Evolutionary conservation across 2,329 filamentous ascomycete genomes (phyloP).

Genomic region (Orbilia javanica): DNA sequence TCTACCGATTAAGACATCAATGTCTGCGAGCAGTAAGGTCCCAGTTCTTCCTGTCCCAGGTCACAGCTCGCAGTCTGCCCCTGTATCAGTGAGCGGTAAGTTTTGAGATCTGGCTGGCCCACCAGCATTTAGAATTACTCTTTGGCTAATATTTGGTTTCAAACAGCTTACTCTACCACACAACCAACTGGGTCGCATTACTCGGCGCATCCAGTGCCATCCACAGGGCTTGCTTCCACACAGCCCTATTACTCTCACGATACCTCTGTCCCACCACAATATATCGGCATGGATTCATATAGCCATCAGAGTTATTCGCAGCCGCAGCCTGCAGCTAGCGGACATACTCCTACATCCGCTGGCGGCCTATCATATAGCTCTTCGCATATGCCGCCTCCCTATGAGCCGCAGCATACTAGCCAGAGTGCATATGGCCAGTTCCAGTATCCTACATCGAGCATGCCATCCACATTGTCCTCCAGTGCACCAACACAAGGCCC

Average conservation of each 20-base stretch:
- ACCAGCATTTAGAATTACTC: neutral
- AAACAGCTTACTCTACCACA: slow-evolving; percentile 50
- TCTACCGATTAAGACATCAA: slow-evolving; percentile 28
- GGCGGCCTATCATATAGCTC: slow-evolving; percentile 48
- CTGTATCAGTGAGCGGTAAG: slow-evolving; percentile 58
- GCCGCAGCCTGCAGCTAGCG: slow-evolving; percentile 52
- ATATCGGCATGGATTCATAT: slow-evolving; percentile 57
- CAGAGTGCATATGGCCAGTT: slow-evolving; percentile 54
- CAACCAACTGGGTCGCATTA: slow-evolving; percentile 55
- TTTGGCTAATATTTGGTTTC: slow-evolving; percentile 17
- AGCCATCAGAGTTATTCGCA: slow-evolving; percentile 57
- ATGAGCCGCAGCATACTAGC: slow-evolving; percentile 56
- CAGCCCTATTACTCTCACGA: slow-evolving; percentile 56
- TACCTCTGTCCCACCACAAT: slow-evolving; percentile 51
- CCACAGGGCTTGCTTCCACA: slow-evolving; percentile 39
- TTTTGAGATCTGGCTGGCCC: slow-evolving; percentile 9
- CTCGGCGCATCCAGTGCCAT: slow-evolving; percentile 51
- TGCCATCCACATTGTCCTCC: slow-evolving; percentile 53
- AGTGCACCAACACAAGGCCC: slow-evolving; percentile 53
- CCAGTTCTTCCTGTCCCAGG: slow-evolving; percentile 55
- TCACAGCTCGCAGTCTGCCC: slow-evolving; percentile 54
- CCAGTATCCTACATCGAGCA: slow-evolving; percentile 50
- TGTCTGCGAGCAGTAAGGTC: slow-evolving; percentile 57
- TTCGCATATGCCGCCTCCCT: slow-evolving; percentile 56
- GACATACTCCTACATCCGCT: slow-evolving; percentile 55